Evolutionary conservation across 2,329 filamentous ascomycete genomes (phyloP), one percentile per base, ranked within the genome.

Genomic region (Ascocoryne sarcoides): DNA sequence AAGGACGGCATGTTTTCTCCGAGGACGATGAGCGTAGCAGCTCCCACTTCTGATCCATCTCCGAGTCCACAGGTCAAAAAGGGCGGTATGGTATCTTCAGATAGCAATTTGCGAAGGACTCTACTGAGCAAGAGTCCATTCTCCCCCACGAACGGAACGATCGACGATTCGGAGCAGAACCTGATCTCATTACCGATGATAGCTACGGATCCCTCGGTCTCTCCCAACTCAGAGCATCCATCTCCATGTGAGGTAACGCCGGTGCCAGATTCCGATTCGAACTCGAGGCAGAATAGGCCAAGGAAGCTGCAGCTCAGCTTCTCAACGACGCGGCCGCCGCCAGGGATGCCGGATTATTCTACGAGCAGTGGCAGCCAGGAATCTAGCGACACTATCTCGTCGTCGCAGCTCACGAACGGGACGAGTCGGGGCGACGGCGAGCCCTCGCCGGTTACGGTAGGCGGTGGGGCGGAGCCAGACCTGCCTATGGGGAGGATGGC

Each of bases 271-370:
- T 23, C 34, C 28, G 39, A 26, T 37, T 42, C 42, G 21, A n/a
- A n/a, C n/a, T n/a, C n/a, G n/a, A n/a, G n/a, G n/a, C 52, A 50
- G 40, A 47, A 47, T 30, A 56, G 56, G 42, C 56, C 57, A 42
- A 56, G 49, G 42, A 57, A 60, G 44, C 44, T 60, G 28, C 55
- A 60, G 42, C 45, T 58, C 36, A 54, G 47, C 36, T 52, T 51
- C 23, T 48, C 47, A 38, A 53, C 52, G 28, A n/a, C n/a, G n/a
- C n/a, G n/a, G n/a, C n/a, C n/a, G n/a, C n/a, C n/a, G 43, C 42
- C n/a, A 53, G 46, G 44, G 46, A 49, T 3, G 47, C 48, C 16
- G 46, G 40, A 15, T 31, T 37, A 23, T 36, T 48, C 16, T 37
- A 46, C 20, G 35, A 46, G 44, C 32, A 32, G n/a, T n/a, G n/a